Conservation (phyloP, 2,329 filamentous ascomycete genomes). For the Sclerotinia glacialis region DNA sequence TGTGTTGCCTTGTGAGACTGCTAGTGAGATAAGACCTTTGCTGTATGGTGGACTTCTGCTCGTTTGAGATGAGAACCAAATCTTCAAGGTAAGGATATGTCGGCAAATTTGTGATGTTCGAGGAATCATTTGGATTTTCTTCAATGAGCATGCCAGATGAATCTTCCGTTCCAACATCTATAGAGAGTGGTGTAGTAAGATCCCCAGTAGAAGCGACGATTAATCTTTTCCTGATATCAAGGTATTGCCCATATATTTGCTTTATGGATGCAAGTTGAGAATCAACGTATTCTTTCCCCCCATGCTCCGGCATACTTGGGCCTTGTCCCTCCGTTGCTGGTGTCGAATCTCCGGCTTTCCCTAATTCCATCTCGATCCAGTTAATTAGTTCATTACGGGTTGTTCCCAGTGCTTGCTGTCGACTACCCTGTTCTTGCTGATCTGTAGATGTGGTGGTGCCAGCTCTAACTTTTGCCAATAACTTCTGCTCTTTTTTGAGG, state of each 20-base stretch:
- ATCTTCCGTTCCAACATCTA: not conserved
- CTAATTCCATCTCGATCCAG: constrained; percentile 63
- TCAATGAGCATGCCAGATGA: not conserved
- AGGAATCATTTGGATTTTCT: constrained; percentile 16
- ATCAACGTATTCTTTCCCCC: constrained; percentile 30
- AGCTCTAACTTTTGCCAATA: constrained; percentile 47
- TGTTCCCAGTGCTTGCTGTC: constrained; percentile 51
- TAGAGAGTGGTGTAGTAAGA: constrained; percentile 20
- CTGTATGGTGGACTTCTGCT: constrained; percentile 55
- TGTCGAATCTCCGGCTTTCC: constrained; percentile 45
- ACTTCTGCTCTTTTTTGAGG: constrained; percentile 54
- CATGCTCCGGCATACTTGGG: constrained; percentile 23
- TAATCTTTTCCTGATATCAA: constrained; percentile 49
- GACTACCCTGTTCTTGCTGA: constrained; percentile 17
- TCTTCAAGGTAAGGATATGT: constrained; percentile 56
- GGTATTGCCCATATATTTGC: constrained; percentile 54
- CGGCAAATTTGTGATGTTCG: constrained; percentile 29
- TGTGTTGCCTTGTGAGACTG: constrained; percentile 50
- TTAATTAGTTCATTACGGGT: constrained; percentile 60
- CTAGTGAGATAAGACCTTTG: constrained; percentile 58
- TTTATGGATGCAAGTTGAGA: constrained; percentile 43
- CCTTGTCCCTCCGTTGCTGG: constrained; percentile 39
- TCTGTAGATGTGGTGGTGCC: constrained; percentile 1
- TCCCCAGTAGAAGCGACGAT: constrained; percentile 38
- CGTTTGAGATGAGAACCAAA: constrained; percentile 51